phyloP scores from a whole-genome alignment of 2,329 filamentous ascomycete genomes.

The Conoideocrella luteorostrata region DNA sequence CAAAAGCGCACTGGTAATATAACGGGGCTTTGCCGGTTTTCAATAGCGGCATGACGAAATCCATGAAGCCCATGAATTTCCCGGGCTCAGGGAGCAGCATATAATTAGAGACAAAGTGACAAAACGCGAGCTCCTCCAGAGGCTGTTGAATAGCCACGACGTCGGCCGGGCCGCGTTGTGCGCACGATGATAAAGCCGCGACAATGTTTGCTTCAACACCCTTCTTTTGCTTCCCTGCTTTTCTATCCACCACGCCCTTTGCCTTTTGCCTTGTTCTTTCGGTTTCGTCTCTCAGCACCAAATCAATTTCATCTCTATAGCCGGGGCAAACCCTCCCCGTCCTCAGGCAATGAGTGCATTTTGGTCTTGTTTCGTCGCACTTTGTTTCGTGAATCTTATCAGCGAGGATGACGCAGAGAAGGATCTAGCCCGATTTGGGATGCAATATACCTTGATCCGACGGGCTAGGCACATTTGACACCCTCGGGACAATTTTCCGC shows the following conservation, averaged over 20 bases:
- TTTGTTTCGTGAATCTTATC: slow-evolving; percentile 24
- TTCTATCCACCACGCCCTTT: slow-evolving; percentile 45
- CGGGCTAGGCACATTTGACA: slow-evolving; percentile 70
- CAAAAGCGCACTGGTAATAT: slow-evolving; percentile 50
- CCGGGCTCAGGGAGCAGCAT: slow-evolving; percentile 46
- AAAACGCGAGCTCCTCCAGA: slow-evolving; percentile 48
- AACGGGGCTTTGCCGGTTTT: slow-evolving; percentile 34
- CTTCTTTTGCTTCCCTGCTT: slow-evolving; percentile 29
- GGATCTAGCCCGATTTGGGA: background rate
- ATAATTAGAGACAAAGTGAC: slow-evolving; percentile 56
- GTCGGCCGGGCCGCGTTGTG: slow-evolving; percentile 13
- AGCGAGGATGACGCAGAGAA: too few relatives aligned
- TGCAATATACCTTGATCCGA: slow-evolving; percentile 58
- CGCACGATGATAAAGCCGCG: slow-evolving; percentile 14
- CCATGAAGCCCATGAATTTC: slow-evolving; percentile 49
- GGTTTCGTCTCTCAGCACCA: slow-evolving; percentile 68
- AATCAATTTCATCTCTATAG: slow-evolving; percentile 65
- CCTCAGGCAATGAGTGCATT: slow-evolving; percentile 59
- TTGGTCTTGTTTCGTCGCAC: slow-evolving; percentile 63
- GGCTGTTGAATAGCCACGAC: slow-evolving; percentile 35
- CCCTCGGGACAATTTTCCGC: slow-evolving; percentile 59
- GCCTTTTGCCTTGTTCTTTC: slow-evolving; percentile 59
- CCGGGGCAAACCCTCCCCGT: slow-evolving; percentile 58
- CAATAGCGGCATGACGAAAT: slow-evolving; percentile 52
- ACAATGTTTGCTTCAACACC: slow-evolving; percentile 13